Percentiles rank a stretch among this genome's conserved stretches.
Evolutionary conservation across 148 eudicot genomes (phyloP).

Genomic region (Limonium bicolor): DNA sequence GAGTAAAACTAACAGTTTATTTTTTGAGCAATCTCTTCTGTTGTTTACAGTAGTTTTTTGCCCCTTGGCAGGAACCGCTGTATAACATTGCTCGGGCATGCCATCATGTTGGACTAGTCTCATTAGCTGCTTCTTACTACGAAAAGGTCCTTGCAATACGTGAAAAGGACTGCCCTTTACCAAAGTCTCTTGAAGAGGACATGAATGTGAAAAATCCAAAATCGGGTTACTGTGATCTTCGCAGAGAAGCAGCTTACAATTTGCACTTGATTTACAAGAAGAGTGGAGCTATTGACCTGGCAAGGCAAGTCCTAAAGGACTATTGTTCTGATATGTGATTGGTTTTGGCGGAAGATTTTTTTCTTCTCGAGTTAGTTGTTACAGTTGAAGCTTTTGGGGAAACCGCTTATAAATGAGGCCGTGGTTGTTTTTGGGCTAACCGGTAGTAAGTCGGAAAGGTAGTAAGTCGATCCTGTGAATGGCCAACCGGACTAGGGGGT

Average conservation of each 20-base stretch:
- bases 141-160: conserved; percentile 59
- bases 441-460: too few relatives aligned
- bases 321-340: too few relatives aligned
- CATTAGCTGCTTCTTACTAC: conserved; percentile 58
- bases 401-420: too few relatives aligned
- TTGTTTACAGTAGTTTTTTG: background rate
- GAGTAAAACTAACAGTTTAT: background rate
- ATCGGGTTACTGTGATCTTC: conserved; percentile 62
- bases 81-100: conserved; percentile 74
- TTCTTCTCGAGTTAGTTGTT: too few relatives aligned
- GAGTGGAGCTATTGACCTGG: conserved; percentile 73
- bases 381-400: too few relatives aligned
- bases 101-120: conserved; percentile 71
- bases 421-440: too few relatives aligned
- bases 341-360: too few relatives aligned
- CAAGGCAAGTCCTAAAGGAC: conserved; percentile 72
- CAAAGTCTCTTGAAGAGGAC: conserved; percentile 26
- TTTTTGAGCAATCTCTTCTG: background rate
- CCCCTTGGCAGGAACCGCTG: conserved; percentile 46
- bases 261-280: conserved; percentile 71
- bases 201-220: conserved; percentile 15
- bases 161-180: conserved; percentile 51
- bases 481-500: too few relatives aligned
- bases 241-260: conserved; percentile 87
- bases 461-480: too few relatives aligned